A percentile compares a stretch with the other conserved stretches of the same genome.
phyloP scores from a whole-genome alignment of 768 basidiomycete genomes.

The Coprinopsis cinerea region DNA sequence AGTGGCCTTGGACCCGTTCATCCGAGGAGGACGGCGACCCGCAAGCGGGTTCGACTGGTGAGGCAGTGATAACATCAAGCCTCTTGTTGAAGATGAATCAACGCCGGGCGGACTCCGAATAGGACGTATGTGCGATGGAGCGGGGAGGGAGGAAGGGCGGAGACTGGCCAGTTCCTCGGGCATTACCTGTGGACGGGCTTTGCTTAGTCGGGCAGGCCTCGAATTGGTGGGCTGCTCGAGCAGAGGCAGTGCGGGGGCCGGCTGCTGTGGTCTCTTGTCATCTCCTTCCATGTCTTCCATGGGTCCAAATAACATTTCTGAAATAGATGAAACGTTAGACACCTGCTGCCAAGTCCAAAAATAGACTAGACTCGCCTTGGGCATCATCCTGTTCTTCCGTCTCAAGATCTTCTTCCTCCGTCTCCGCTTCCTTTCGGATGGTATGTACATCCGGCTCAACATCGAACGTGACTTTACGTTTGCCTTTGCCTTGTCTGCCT shows the following conservation, averaged over 20 bases:
- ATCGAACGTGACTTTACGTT: constrained; percentile 71
- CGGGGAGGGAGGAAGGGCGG: constrained; percentile 65
- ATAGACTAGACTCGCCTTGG: constrained; percentile 35
- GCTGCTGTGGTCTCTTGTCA: constrained; percentile 28
- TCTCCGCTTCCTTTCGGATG: constrained; percentile 34
- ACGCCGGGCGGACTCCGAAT: constrained; percentile 33
- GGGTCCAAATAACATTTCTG: constrained; percentile 68
- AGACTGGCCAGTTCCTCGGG: constrained; percentile 55
- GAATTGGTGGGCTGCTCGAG: constrained; percentile 34
- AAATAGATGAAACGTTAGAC: constrained; percentile 9
- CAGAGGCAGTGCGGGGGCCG: constrained; percentile 32
- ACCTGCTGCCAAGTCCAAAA: not conserved
- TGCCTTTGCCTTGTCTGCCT: constrained; percentile 39
- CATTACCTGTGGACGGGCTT: constrained; percentile 29
- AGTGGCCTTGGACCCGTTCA: constrained; percentile 13
- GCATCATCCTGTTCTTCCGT: constrained; percentile 23
- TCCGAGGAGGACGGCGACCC: constrained; percentile 11
- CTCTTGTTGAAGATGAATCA: constrained; percentile 30
- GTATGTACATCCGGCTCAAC: constrained; percentile 51
- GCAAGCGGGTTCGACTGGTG: constrained; percentile 14
- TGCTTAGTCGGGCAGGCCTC: constrained; percentile 26
- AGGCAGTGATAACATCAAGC: constrained; percentile 27
- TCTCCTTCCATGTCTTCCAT: constrained; percentile 59
- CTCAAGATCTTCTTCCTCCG: constrained; percentile 26
- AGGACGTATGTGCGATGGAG: constrained; percentile 52